A percentile compares a stretch with the other conserved stretches of the same genome.
Evolutionary conservation across 2,329 filamentous ascomycete genomes (phyloP).

Genomic region (Hypomyces rosellus): DNA sequence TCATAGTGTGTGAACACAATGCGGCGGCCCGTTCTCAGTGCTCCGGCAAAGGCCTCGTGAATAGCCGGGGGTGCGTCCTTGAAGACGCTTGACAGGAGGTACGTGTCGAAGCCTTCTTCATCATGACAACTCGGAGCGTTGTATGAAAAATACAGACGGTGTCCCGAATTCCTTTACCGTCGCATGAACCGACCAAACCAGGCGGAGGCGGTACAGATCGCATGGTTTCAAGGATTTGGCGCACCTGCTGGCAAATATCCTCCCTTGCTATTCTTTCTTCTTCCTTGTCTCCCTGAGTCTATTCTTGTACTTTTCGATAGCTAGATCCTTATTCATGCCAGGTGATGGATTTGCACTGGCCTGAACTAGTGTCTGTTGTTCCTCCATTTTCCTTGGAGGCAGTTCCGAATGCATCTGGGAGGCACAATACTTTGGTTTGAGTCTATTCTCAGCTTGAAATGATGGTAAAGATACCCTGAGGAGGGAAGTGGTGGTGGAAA

Average conservation of each 20-base stretch:
- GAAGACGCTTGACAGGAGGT: slow-evolving; percentile 15
- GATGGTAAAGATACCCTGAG: too few species aligned
- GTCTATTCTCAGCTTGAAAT: too few species aligned
- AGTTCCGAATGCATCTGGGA: too few species aligned
- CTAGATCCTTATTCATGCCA: too few species aligned
- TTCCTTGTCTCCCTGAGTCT: too few species aligned
- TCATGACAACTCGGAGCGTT: slow-evolving; percentile 16
- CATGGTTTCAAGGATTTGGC: slow-evolving; percentile 20
- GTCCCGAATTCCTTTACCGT: slow-evolving; percentile 21
- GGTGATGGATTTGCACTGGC: too few species aligned
- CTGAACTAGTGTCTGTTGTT: too few species aligned
- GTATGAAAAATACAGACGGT: slow-evolving; percentile 17
- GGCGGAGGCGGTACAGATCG: slow-evolving; percentile 17
- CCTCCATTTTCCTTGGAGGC: too few species aligned
- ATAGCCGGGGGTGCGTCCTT: slow-evolving; percentile 15
- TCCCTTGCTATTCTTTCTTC: slow-evolving; percentile 20
- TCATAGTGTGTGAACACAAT: slow-evolving; percentile 46
- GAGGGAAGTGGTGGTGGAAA: too few species aligned
- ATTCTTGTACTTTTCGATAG: too few species aligned
- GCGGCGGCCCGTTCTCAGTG: slow-evolving; percentile 21
- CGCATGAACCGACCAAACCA: slow-evolving; percentile 20
- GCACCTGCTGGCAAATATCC: slow-evolving; percentile 19
- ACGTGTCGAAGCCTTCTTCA: slow-evolving; percentile 21
- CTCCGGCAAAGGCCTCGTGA: slow-evolving; percentile 16
- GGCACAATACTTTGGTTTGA: too few species aligned